These are phyloP conservation scores for Candida montana DNA, from an alignment of 805 yeast genomes.

Conservation along the genomic window DNA sequence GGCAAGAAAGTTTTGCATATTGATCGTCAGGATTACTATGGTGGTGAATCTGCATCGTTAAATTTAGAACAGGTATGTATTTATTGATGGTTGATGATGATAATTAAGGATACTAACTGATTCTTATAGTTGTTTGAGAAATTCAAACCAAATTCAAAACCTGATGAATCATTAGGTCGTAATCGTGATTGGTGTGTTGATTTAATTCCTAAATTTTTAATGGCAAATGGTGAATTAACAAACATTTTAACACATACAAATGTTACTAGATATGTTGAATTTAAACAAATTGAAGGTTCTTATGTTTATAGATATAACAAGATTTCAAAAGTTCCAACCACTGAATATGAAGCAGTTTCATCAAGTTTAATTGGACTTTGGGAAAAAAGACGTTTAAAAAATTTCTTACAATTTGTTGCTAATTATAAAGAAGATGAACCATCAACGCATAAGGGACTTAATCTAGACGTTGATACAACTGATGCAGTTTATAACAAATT, in stretches of 20 bases:
- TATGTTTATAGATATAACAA: slow-evolving; percentile 82
- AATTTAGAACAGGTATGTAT: slow-evolving; percentile 49
- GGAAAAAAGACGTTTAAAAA: slow-evolving; percentile 93
- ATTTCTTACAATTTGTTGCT: slow-evolving; percentile 83
- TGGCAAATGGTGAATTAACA: slow-evolving; percentile 97
- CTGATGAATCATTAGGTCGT: slow-evolving; percentile 71
- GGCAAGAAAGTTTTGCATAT: slow-evolving; percentile 96
- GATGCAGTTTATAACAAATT: slow-evolving; percentile 83
- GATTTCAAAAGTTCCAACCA: slow-evolving; percentile 93
- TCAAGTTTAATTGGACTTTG: slow-evolving; percentile 94
- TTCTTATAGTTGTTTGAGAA: slow-evolving; percentile 59
- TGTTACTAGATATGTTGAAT: slow-evolving; percentile 92
- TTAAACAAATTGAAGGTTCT: slow-evolving; percentile 94
- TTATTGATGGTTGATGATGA: too few species aligned
- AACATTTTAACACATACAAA: slow-evolving; percentile 93
- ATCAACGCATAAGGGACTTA: slow-evolving; percentile 78
- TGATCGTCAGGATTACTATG: slow-evolving; percentile 94
- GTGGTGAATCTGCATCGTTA: slow-evolving; percentile 86
- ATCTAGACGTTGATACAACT: slow-evolving; percentile 85
- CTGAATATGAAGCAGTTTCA: slow-evolving; percentile 82
- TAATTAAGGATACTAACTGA: background rate
- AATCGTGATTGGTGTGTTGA: slow-evolving; percentile 98
- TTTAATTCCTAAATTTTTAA: slow-evolving; percentile 90
- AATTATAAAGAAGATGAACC: slow-evolving; percentile 72
- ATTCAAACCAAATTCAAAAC: slow-evolving; percentile 72